Conservation (phyloP, 2,329 filamentous ascomycete species). For the Fusarium gaditjirri region DNA sequence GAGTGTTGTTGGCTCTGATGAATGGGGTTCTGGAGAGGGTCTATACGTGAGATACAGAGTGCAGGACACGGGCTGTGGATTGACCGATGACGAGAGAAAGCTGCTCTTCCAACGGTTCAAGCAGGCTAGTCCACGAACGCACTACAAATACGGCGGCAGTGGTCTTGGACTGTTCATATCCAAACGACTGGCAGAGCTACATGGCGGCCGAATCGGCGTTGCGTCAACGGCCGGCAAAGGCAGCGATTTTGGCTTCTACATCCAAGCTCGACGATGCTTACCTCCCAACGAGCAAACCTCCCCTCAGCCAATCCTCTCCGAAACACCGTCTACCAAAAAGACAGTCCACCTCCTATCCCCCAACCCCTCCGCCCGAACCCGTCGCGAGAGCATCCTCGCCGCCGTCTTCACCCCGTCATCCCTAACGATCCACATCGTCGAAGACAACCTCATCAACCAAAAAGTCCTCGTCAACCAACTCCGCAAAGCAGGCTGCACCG, state of each 20-base stretch:
- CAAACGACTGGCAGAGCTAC: slow-evolving; percentile 69
- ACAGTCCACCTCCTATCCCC: background rate
- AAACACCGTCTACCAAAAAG: background rate
- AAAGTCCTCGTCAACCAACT: slow-evolving; percentile 74
- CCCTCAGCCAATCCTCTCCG: background rate
- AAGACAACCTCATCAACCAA: slow-evolving; percentile 76
- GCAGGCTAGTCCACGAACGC: slow-evolving; percentile 63
- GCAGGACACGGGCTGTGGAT: slow-evolving; percentile 72
- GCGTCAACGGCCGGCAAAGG: slow-evolving; percentile 67
- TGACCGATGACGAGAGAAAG: slow-evolving; percentile 71
- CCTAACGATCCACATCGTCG: slow-evolving; percentile 69
- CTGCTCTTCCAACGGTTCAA: slow-evolving; percentile 74
- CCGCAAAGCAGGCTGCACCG: slow-evolving; percentile 66
- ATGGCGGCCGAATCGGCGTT: slow-evolving; percentile 73
- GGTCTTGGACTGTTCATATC: slow-evolving; percentile 74
- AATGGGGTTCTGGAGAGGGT: slow-evolving; percentile 49
- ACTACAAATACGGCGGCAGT: slow-evolving; percentile 71
- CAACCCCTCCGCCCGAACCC: background rate
- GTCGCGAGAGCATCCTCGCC: background rate
- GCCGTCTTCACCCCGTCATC: slow-evolving; percentile 31
- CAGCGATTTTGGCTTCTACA: slow-evolving; percentile 72
- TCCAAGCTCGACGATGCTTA: slow-evolving; percentile 62
- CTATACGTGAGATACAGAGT: slow-evolving; percentile 63
- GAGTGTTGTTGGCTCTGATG: slow-evolving; percentile 34
- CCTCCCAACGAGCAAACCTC: slow-evolving; percentile 29